A percentile compares a stretch with the other conserved stretches of the same genome.
Conservation (phyloP, 176 grass and related monocot species). For the Hsuehochloa calcarea region DNA sequence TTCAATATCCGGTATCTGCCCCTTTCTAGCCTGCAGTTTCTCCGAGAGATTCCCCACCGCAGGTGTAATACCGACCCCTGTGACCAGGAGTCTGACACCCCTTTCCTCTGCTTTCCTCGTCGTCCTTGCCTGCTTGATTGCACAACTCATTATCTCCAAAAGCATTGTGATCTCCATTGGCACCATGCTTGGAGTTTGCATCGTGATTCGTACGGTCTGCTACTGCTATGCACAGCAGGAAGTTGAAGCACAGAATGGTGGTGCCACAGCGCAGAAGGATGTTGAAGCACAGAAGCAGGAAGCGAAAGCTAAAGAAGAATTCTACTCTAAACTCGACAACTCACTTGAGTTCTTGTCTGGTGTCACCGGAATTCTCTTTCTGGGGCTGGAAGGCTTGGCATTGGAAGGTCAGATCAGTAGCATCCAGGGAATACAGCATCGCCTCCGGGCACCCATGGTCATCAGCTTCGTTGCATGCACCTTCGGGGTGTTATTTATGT, state of each 20-base stretch:
- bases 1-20: background rate
- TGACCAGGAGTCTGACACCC: background rate
- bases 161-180: too few species aligned
- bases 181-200: too few species aligned
- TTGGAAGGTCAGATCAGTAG: background rate
- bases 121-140: background rate
- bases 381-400: background rate
- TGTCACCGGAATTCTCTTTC: background rate
- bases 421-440: background rate
- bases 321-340: background rate
- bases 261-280: too few species aligned
- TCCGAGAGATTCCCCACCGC: too few species aligned
- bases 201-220: background rate
- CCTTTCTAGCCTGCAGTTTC: background rate
- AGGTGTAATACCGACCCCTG: background rate
- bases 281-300: too few species aligned
- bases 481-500: background rate
- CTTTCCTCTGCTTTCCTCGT: background rate
- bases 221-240: background rate
- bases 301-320: background rate
- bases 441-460: background rate
- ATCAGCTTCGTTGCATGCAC: background rate
- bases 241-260: background rate
- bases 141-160: background rate
- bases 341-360: background rate